Conservation (phyloP, 2,329 filamentous ascomycete genomes). For the Teratosphaeria nubilosa region DNA sequence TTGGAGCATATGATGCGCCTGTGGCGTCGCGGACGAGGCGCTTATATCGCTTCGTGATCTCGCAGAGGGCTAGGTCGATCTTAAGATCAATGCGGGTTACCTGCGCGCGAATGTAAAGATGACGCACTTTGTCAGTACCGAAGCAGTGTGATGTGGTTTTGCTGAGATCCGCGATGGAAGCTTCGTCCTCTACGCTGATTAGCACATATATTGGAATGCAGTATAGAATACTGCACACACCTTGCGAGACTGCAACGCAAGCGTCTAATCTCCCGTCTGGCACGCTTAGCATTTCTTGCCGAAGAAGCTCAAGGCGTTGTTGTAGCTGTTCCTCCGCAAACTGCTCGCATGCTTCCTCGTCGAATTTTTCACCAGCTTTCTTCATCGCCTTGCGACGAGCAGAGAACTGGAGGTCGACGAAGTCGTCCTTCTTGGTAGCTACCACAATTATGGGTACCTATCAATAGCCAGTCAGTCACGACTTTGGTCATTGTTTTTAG, state of each 20-base stretch:
- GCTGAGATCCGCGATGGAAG: constrained; percentile 21
- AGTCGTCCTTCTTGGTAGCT: constrained; percentile 27
- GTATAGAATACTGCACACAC: constrained; percentile 2
- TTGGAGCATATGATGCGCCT: constrained; percentile 7
- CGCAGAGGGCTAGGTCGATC: constrained; percentile 25
- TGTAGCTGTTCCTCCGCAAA: constrained; percentile 17
- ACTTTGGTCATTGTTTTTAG: too few relatives aligned
- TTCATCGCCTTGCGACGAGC: constrained; percentile 11
- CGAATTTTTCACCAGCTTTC: constrained; percentile 9
- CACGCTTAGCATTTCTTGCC: constrained; percentile 14
- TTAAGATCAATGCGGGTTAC: constrained; percentile 26
- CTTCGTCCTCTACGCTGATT: constrained; percentile 18
- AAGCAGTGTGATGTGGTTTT: constrained; percentile 24
- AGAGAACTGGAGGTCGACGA: constrained; percentile 17
- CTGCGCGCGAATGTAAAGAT: constrained; percentile 26
- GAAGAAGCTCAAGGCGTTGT: constrained; percentile 15
- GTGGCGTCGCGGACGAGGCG: constrained; percentile 19
- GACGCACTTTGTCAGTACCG: constrained; percentile 24
- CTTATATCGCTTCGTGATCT: constrained; percentile 24
- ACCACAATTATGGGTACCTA: constrained; percentile 24
- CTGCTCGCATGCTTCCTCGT: constrained; percentile 14
- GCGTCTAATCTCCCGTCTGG: constrained; percentile 17
- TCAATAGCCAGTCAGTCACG: too few relatives aligned
- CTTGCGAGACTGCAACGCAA: constrained; percentile 16
- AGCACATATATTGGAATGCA: neutral